phyloP scores from a whole-genome alignment of 768 basidiomycete species.

The Suillus clintonianus region DNA sequence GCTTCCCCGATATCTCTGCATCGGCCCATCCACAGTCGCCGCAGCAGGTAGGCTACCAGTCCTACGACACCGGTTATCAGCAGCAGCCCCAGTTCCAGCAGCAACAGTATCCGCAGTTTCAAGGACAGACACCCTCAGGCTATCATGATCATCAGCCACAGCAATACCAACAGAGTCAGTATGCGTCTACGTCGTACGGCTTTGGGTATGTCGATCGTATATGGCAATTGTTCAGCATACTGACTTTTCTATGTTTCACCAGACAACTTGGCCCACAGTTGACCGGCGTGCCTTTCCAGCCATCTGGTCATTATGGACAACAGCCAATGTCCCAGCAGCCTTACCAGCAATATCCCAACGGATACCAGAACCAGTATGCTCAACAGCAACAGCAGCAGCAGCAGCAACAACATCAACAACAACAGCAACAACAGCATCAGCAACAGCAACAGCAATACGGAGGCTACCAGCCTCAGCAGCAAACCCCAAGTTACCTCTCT shows the following conservation, averaged over 20 bases:
- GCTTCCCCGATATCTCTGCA: slow-evolving; percentile 65
- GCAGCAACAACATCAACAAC: slow-evolving; percentile 6
- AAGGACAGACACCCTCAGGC: slow-evolving; percentile 1
- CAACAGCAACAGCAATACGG: slow-evolving; percentile 22
- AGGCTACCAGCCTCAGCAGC: slow-evolving; percentile 26
- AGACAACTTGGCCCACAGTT: slow-evolving; percentile 34
- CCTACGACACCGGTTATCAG: slow-evolving; percentile 30
- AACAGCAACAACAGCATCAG: slow-evolving; percentile 4
- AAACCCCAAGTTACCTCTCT: slow-evolving; percentile 28
- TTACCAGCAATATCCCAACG: slow-evolving; percentile 21
- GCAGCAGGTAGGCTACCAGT: slow-evolving; percentile 26
- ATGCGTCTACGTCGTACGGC: slow-evolving; percentile 21
- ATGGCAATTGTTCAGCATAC: slow-evolving; percentile 1
- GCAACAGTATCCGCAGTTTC: slow-evolving; percentile 18
- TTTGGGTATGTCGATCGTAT: slow-evolving; percentile 21
- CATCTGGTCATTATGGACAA: slow-evolving; percentile 58
- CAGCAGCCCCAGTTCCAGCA: slow-evolving; percentile 37
- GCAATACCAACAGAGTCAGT: slow-evolving; percentile 23
- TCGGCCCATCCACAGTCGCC: slow-evolving; percentile 29
- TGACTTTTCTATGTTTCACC: slow-evolving; percentile 1
- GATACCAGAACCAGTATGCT: slow-evolving; percentile 25
- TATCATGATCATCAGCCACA: slow-evolving; percentile 14
- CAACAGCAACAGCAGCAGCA: slow-evolving; percentile 12
- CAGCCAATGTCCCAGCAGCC: slow-evolving; percentile 41
- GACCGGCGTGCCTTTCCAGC: slow-evolving; percentile 44